These are phyloP conservation scores for Camelina sativa DNA, from an alignment of 345 rosid species.

Conservation along the genomic window DNA sequence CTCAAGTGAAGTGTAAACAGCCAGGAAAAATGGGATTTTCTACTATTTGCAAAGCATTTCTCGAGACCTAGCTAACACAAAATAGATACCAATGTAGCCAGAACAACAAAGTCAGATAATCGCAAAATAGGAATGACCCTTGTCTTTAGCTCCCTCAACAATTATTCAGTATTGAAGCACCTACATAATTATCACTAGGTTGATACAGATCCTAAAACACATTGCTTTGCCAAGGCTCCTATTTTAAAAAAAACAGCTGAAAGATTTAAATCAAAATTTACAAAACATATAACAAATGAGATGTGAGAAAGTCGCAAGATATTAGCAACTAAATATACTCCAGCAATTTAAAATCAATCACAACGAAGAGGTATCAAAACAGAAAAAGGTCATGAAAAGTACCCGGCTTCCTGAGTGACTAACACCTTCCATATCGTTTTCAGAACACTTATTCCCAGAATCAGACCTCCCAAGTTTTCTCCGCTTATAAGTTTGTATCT, in stretches of 20 bases:
- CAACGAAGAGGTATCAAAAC: conserved; percentile 2
- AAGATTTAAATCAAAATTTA: conserved; percentile 6
- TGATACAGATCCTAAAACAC: not conserved
- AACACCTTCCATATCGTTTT: conserved; percentile 46
- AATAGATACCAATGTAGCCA: conserved; percentile 24
- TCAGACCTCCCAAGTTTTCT: conserved; percentile 52
- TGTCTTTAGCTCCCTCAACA: not conserved
- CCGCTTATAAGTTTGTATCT: conserved; percentile 75
- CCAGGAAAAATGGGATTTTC: not conserved
- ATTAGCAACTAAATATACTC: not conserved
- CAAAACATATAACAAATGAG: conserved; percentile 13
- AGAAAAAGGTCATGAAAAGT: conserved; percentile 3
- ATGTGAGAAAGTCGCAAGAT: not conserved
- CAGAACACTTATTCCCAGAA: conserved; percentile 48
- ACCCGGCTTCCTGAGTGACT: conserved; percentile 57
- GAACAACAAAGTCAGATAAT: conserved; percentile 14
- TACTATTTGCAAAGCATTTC: conserved; percentile 19
- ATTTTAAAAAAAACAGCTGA: not conserved
- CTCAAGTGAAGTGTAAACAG: not conserved
- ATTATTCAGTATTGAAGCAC: conserved; percentile 5
- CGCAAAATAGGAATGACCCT: conserved; percentile 8
- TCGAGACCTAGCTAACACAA: conserved; percentile 23
- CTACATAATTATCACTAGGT: conserved; percentile 14
- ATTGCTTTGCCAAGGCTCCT: not conserved
- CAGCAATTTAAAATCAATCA: conserved; percentile 12